phyloP scores from a whole-genome alignment of 805 yeast genomes.

The Pichia rugopelliculosa region DNA sequence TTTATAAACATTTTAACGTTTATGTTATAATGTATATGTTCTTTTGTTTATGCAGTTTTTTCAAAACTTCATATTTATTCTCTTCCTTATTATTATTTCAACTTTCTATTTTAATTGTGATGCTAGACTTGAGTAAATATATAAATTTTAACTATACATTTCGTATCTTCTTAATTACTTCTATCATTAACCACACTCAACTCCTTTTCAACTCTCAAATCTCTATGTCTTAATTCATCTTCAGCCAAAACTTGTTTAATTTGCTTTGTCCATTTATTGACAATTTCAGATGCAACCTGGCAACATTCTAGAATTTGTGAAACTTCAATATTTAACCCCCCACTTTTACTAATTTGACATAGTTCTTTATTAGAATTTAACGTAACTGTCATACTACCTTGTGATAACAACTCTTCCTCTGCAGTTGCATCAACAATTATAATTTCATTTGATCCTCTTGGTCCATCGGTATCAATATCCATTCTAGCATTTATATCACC shows the following conservation, averaged over 20 bases:
- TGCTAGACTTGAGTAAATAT: background rate
- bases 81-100: background rate
- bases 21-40: background rate
- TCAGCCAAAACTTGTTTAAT: slow-evolving; percentile 49
- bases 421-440: slow-evolving; percentile 68
- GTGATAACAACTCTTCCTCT: slow-evolving; percentile 68
- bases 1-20: background rate
- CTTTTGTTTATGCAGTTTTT: background rate
- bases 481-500: background rate
- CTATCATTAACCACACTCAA: slow-evolving; percentile 29
- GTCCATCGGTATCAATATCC: slow-evolving; percentile 3
- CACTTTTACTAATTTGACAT: slow-evolving; percentile 84
- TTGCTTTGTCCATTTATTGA: slow-evolving; percentile 54
- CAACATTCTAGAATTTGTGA: slow-evolving; percentile 59
- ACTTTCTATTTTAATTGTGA: background rate
- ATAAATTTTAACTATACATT: background rate
- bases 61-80: background rate
- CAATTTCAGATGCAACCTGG: slow-evolving; percentile 55
- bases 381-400: slow-evolving; percentile 78
- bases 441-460: slow-evolving; percentile 27
- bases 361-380: slow-evolving; percentile 84
- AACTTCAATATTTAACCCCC: slow-evolving; percentile 81
- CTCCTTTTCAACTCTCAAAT: slow-evolving; percentile 19
- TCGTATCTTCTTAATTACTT: too few species aligned
- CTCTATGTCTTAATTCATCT: slow-evolving; percentile 35